Evolutionary conservation across 2,329 filamentous ascomycete genomes (phyloP), one percentile per base, ranked within the genome.

Genomic region (Botrytis hyacinthi): DNA sequence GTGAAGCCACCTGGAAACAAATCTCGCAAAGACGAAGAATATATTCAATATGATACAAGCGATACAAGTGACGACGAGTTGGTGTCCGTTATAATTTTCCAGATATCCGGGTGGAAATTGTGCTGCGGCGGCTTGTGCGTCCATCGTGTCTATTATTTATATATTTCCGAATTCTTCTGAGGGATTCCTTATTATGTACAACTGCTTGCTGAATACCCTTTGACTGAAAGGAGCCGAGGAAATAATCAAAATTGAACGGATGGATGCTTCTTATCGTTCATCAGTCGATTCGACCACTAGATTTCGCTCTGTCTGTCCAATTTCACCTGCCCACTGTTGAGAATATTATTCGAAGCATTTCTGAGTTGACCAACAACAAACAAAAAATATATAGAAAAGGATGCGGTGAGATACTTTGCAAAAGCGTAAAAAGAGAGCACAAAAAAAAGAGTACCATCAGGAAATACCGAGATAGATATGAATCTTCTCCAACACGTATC

Each of bases 91-190:
- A 40, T 72, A 72, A 46, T 32, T 40, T 29, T 68, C 62, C n/a
- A 68, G 40, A 40, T 72, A 72, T 59, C 62, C 70, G 16, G 70
- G 70, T 29, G 70, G 66, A 16, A 42, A 69, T 69, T 57, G 37
- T 57, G 48, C 37, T 32, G 66, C 51, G 12, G 10, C 22, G 20
- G 48, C 66, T 69, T 69, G 66, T 69, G 48, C 48, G 26, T 69
- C 66, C 66, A 69, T 69, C n/a, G 66, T 57, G n/a, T 44, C 37
- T 22, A 48, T 68, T 16, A 40, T 57, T 44, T 32, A 48, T 48
- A 42, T 65, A 22, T 65, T 57, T 57, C 37, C n/a, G 35, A 42
- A 68, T 16, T 16, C 35, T 42, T 10, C 48, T 69, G 51, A 57
- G 51, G n/a, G 51, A 32, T 57, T 8, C n/a, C n/a, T 29, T 57